phyloP scores from a whole-genome alignment of 2,329 filamentous ascomycete species.

The Canariomyces notabilis region DNA sequence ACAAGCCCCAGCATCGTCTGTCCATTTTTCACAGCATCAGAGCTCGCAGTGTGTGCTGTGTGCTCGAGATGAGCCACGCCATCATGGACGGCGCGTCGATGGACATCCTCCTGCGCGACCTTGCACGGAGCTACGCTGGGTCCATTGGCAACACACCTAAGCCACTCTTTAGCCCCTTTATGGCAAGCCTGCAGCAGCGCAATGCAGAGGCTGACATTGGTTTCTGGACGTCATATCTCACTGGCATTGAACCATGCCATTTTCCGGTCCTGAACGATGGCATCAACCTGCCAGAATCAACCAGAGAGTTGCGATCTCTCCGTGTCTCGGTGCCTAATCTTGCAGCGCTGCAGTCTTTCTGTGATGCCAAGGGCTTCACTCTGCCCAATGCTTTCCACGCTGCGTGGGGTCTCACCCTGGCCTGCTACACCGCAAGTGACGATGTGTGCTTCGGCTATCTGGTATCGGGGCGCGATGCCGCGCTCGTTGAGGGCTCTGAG shows the following conservation, averaged over 20 bases:
- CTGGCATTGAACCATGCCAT: conserved; percentile 40
- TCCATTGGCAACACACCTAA: conserved; percentile 5
- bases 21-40: conserved; percentile 35
- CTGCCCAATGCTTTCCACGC: conserved; percentile 41
- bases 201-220: conserved; percentile 30
- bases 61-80: conserved; percentile 47
- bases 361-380: conserved; percentile 40
- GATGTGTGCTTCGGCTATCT: conserved; percentile 43
- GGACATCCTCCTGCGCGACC: conserved; percentile 42
- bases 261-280: conserved; percentile 34
- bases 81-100: conserved; percentile 49
- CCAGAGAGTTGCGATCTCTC: conserved; percentile 22
- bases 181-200: conserved; percentile 16
- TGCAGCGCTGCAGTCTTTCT: conserved; percentile 32
- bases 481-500: conserved; percentile 18
- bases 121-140: conserved; percentile 40
- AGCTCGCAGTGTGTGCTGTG: conserved; percentile 35
- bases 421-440: conserved; percentile 32
- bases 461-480: conserved; percentile 23
- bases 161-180: conserved; percentile 21
- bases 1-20: conserved; percentile 28
- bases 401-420: conserved; percentile 36
- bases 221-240: conserved; percentile 43
- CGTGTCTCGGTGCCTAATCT: conserved; percentile 21
- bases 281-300: background rate